Percentiles rank a stretch among this genome's conserved stretches.
Evolutionary conservation across 2,329 filamentous ascomycete species (phyloP).

Genomic region (Alternaria gansuensis): DNA sequence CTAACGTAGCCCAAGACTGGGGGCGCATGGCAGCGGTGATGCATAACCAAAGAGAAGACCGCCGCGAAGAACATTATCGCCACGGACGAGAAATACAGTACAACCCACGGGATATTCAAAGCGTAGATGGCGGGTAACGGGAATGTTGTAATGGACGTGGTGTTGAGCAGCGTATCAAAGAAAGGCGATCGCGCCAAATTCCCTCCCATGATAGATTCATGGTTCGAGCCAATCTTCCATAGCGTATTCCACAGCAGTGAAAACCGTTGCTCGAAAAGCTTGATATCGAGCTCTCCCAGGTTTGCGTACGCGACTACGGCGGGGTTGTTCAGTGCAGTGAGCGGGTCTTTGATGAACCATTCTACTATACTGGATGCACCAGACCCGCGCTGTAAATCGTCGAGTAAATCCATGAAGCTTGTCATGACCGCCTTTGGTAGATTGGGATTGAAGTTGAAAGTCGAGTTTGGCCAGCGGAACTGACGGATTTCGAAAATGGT

Average conservation of each 20-base stretch:
- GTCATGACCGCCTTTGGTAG: neutral
- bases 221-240: neutral
- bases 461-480: neutral
- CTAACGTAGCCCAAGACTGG: slow-evolving; percentile 16
- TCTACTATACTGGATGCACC: neutral
- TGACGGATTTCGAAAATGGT: neutral
- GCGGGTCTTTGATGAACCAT: neutral
- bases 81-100: slow-evolving; percentile 17
- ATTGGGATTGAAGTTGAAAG: neutral
- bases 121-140: slow-evolving; percentile 1
- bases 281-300: neutral
- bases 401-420: neutral
- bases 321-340: neutral
- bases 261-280: neutral
- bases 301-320: neutral
- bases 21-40: slow-evolving; percentile 15
- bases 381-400: neutral
- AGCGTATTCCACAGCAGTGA: neutral
- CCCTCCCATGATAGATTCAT: neutral
- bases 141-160: neutral
- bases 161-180: neutral
- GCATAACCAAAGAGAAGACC: slow-evolving; percentile 20
- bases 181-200: rapidly evolving
- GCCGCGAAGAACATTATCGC: slow-evolving; percentile 23
- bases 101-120: slow-evolving; percentile 14